These are phyloP conservation scores for Annulohypoxylon truncatum DNA, from an alignment of 2,329 filamentous ascomycete species.

Conservation along the genomic window DNA sequence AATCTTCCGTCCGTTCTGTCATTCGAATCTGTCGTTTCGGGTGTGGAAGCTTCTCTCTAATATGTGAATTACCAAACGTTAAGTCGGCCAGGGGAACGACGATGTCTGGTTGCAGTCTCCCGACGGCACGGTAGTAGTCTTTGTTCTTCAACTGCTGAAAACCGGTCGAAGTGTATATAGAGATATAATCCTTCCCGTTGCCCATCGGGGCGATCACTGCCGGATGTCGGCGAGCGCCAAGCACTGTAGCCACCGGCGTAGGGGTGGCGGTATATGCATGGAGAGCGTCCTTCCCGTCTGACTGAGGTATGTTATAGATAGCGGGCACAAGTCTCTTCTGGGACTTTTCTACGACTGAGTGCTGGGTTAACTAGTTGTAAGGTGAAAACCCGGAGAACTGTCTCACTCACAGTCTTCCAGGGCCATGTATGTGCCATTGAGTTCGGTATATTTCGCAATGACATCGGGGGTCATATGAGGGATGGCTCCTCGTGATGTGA, in stretches of 20 bases:
- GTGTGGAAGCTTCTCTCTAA: constrained; percentile 57
- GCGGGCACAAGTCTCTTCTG: constrained; percentile 59
- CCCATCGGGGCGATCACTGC: constrained; percentile 77
- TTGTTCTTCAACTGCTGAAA: constrained; percentile 77
- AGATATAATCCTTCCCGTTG: constrained; percentile 77
- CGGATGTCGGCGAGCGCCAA: constrained; percentile 82
- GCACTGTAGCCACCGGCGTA: constrained; percentile 71
- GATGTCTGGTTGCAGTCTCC: constrained; percentile 81
- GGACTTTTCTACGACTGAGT: constrained; percentile 65
- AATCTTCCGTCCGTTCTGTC: constrained; percentile 85
- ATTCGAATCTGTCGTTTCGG: constrained; percentile 83
- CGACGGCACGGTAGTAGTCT: constrained; percentile 74
- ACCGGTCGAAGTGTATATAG: constrained; percentile 87
- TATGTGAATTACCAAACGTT: constrained; percentile 57
- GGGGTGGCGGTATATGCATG: constrained; percentile 82
- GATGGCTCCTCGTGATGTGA: constrained; percentile 84
- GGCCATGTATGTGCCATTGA: constrained; percentile 80
- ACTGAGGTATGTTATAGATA: constrained; percentile 56
- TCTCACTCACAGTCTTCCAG: constrained; percentile 87
- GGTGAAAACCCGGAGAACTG: not conserved
- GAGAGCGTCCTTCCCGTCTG: constrained; percentile 64
- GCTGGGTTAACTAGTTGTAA: constrained; percentile 13
- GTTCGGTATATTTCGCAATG: constrained; percentile 70
- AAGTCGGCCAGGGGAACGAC: constrained; percentile 83
- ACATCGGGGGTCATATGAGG: constrained; percentile 93